phyloP scores from a whole-genome alignment of 2,329 filamentous ascomycete genomes.

The Aspergillus sp. region DNA sequence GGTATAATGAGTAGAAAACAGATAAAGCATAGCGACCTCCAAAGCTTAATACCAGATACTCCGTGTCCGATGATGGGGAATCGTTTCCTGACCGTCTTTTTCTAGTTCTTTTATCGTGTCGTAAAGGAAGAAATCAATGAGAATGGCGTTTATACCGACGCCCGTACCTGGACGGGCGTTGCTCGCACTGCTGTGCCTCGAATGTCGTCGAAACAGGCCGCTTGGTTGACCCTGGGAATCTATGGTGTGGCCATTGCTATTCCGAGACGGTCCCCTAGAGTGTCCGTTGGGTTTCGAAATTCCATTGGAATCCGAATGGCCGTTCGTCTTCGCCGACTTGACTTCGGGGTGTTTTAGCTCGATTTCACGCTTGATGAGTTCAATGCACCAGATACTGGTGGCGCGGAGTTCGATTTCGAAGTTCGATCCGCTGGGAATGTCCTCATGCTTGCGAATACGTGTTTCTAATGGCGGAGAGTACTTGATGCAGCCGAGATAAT shows the following conservation, averaged over 20 bases:
- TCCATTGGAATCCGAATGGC: background rate
- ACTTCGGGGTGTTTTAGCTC: conserved; percentile 68
- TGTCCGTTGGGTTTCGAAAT: background rate
- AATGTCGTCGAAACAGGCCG: conserved; percentile 18
- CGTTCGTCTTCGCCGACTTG: conserved; percentile 29
- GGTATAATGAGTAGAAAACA: background rate
- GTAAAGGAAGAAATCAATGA: conserved; percentile 97
- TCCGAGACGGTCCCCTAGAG: background rate
- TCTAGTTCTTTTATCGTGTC: conserved; percentile 90
- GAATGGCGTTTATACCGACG: conserved; percentile 71
- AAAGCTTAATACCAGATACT: conserved; percentile 82
- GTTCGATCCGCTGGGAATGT: conserved; percentile 68
- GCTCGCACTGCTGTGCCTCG: conserved; percentile 18
- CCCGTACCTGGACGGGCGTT: conserved; percentile 4
- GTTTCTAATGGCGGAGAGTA: conserved; percentile 79
- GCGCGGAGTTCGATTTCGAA: conserved; percentile 90
- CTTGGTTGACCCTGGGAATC: conserved; percentile 14
- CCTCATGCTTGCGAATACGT: conserved; percentile 63
- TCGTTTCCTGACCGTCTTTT: conserved; percentile 51
- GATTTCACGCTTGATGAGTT: conserved; percentile 83
- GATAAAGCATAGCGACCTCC: background rate
- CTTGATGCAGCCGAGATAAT: conserved; percentile 75
- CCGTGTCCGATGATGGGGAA: conserved; percentile 84
- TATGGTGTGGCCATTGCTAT: conserved; percentile 4
- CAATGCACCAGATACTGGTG: conserved; percentile 95